Evolutionary conservation across 1,284 basidiomycete genomes (phyloP).

Genomic region (Melampsora occidentalis): DNA sequence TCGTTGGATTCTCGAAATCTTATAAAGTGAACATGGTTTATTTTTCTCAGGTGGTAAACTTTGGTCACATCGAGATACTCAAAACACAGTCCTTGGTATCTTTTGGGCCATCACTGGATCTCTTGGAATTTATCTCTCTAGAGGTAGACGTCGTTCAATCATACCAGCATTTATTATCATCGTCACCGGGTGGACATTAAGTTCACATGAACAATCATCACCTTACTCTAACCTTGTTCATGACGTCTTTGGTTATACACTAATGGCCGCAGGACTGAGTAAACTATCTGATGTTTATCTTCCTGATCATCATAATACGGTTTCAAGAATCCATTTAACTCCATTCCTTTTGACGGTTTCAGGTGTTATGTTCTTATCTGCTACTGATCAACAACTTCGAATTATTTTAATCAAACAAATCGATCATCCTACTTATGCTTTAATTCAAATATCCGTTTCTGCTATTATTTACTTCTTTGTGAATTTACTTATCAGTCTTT

Average conservation of each 20-base stretch:
- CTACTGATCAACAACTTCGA: constrained; percentile 79
- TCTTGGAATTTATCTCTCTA: constrained; percentile 78
- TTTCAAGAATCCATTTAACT: background rate
- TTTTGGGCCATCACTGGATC: constrained; percentile 83
- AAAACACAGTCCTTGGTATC: constrained; percentile 70
- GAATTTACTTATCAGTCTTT: constrained; percentile 62
- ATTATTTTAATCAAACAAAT: constrained; percentile 64
- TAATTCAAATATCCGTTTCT: constrained; percentile 61
- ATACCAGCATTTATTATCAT: constrained; percentile 84
- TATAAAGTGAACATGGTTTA: constrained; percentile 12
- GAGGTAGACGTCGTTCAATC: constrained; percentile 78
- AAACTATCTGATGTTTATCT: constrained; percentile 79
- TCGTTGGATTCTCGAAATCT: too few species aligned
- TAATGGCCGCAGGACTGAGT: constrained; percentile 78
- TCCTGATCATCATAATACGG: constrained; percentile 30
- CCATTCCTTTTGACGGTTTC: background rate
- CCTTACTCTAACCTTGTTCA: constrained; percentile 64
- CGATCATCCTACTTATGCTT: constrained; percentile 82
- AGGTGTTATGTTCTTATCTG: constrained; percentile 79
- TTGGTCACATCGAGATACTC: constrained; percentile 91
- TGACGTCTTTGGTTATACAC: constrained; percentile 73
- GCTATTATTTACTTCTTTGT: constrained; percentile 72
- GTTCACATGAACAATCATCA: constrained; percentile 78
- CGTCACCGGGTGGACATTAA: constrained; percentile 93
- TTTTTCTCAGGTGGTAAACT: constrained; percentile 57